Evolutionary conservation across 306 rosid species (phyloP).

Genomic region (Gillenia trifoliata): DNA sequence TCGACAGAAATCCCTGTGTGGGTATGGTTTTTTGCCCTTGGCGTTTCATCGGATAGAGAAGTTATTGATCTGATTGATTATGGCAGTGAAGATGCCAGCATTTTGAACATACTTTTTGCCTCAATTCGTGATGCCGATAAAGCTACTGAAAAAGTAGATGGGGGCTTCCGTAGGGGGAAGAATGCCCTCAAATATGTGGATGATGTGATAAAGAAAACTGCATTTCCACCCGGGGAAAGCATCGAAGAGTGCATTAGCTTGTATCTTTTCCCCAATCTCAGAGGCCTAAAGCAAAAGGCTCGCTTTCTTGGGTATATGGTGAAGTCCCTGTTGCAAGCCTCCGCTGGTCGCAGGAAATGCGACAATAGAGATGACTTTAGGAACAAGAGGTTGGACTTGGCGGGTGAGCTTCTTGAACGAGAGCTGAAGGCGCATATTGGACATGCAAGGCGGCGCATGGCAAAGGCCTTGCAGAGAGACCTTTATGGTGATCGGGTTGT

Average conservation of each 20-base stretch:
- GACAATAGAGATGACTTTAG: slow-evolving; percentile 87
- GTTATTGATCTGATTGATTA: slow-evolving; percentile 67
- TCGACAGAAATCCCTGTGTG: slow-evolving; percentile 77
- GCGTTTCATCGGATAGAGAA: slow-evolving; percentile 76
- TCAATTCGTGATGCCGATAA: slow-evolving; percentile 62
- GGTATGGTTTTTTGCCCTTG: slow-evolving; percentile 80
- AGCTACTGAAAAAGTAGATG: slow-evolving; percentile 17
- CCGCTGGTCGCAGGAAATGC: slow-evolving; percentile 61
- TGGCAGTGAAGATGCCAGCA: slow-evolving; percentile 43
- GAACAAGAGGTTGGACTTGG: slow-evolving; percentile 90
- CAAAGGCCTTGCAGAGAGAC: slow-evolving; percentile 87
- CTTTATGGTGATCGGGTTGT: slow-evolving; percentile 68
- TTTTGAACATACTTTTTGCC: slow-evolving; percentile 61
- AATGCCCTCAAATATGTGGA: slow-evolving; percentile 43
- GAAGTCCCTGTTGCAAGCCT: slow-evolving; percentile 75
- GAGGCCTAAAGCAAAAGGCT: slow-evolving; percentile 56
- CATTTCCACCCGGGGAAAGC: slow-evolving; percentile 72
- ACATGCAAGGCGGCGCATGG: slow-evolving; percentile 76
- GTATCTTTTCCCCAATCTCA: slow-evolving; percentile 61
- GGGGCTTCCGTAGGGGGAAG: slow-evolving; percentile 45
- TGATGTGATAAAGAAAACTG: slow-evolving; percentile 37
- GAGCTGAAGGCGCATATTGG: slow-evolving; percentile 79
- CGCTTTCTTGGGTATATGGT: slow-evolving; percentile 92
- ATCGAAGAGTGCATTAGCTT: slow-evolving; percentile 57
- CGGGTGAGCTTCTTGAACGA: slow-evolving; percentile 79